These are phyloP conservation scores for Eimeria necatrix DNA, from an alignment of 169 alveolate species.

Conservation along the genomic window DNA sequence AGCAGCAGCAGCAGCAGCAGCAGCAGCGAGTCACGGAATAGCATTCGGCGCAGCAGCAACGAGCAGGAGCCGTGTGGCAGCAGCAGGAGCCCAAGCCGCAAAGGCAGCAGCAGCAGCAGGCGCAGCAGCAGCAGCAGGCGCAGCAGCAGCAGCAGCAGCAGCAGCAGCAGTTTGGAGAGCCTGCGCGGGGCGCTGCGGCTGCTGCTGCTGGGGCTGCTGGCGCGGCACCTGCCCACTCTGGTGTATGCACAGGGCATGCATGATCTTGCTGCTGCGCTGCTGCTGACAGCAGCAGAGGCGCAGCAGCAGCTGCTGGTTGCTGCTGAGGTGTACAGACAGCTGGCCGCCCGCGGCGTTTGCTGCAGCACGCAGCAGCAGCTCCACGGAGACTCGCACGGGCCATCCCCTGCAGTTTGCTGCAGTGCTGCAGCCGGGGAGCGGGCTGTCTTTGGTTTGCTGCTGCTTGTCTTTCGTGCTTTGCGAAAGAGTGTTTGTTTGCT, in stretches of 20 bases:
- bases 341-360: neutral
- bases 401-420: neutral
- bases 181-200: neutral
- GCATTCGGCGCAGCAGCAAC: no score
- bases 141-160: neutral
- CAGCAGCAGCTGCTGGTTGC: slow-evolving; percentile 19
- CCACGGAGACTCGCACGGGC: neutral
- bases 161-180: neutral
- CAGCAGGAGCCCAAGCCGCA: neutral
- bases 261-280: slow-evolving; percentile 47
- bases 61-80: neutral
- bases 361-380: neutral
- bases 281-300: neutral
- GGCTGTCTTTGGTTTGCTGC: slow-evolving; percentile 17
- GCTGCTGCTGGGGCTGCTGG: slow-evolving; percentile 58
- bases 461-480: neutral
- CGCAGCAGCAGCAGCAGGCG: neutral
- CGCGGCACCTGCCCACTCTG: slow-evolving; percentile 1
- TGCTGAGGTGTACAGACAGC: slow-evolving; percentile 35
- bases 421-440: neutral
- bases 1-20: neutral
- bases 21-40: neutral
- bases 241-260: slow-evolving; percentile 54
- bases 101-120: slow-evolving; percentile 10
- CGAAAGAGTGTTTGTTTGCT: neutral